These are phyloP conservation scores for Diaporthe batatas DNA, from an alignment of 2,329 filamentous ascomycete species.

Conservation along the genomic window DNA sequence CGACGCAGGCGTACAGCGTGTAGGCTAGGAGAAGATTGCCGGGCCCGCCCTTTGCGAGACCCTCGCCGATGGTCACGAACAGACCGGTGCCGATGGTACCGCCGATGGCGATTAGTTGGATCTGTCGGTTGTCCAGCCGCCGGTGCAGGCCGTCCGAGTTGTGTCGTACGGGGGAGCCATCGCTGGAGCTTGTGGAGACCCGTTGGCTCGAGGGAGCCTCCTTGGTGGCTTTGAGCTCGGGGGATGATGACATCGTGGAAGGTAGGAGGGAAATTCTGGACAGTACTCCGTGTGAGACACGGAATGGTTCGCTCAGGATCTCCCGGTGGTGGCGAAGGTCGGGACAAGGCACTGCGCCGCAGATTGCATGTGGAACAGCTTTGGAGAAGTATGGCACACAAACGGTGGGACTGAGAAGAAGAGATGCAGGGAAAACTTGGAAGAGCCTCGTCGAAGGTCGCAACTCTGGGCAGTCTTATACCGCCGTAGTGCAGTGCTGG, in stretches of 20 bases:
- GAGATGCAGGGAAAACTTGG: conserved; percentile 27
- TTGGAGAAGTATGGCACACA: conserved; percentile 1
- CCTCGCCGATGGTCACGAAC: conserved; percentile 73
- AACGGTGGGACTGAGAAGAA: conserved; percentile 25
- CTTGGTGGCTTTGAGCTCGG: conserved; percentile 26
- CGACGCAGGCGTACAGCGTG: conserved; percentile 65
- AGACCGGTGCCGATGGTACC: conserved; percentile 70
- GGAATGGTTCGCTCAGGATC: conserved; percentile 19
- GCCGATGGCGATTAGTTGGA: conserved; percentile 71
- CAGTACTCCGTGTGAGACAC: conserved; percentile 7
- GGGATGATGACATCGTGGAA: conserved; percentile 24
- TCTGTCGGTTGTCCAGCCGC: conserved; percentile 66
- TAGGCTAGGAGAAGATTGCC: conserved; percentile 70
- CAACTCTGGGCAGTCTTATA: conserved; percentile 15
- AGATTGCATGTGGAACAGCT: conserved; percentile 30
- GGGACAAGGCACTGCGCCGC: not conserved
- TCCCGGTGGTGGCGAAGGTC: conserved; percentile 22
- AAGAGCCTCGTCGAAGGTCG: not conserved
- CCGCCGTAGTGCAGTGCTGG: not conserved
- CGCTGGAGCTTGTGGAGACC: conserved; percentile 18
- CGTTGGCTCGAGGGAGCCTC: conserved; percentile 29
- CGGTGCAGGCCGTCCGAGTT: conserved; percentile 55
- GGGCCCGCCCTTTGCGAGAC: conserved; percentile 59
- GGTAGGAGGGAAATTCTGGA: not conserved
- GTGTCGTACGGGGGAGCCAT: conserved; percentile 10